Evolutionary conservation across 108 stramenopile genomes (phyloP).

Genomic region (Stephanodiscus triporus): DNA sequence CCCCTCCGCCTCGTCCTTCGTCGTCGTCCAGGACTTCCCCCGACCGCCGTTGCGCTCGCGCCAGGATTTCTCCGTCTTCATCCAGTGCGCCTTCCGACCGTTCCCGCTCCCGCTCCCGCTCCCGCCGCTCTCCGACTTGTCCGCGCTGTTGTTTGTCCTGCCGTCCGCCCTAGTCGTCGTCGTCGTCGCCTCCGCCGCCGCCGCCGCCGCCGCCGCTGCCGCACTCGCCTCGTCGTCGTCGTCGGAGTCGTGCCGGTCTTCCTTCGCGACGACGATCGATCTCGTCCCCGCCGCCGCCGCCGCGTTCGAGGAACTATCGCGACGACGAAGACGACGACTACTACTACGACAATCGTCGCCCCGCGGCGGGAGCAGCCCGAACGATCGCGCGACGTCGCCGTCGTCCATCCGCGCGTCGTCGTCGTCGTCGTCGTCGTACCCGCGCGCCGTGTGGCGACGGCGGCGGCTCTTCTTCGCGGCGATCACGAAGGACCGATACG

Average conservation of each 20-base stretch:
- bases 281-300: too few relatives aligned
- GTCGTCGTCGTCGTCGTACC: constrained; percentile 7
- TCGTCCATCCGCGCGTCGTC: constrained; percentile 3
- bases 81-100: neutral
- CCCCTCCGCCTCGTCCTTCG: neutral
- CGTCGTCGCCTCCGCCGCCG: too few relatives aligned
- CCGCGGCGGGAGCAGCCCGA: constrained; percentile 14
- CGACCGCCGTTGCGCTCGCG: neutral
- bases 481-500: constrained; percentile 8
- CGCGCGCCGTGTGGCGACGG: too few relatives aligned
- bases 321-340: neutral
- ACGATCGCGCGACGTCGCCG: constrained; percentile 10
- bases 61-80: constrained; percentile 5
- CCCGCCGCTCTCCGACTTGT: neutral
- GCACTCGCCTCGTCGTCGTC: too few relatives aligned
- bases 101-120: too few relatives aligned
- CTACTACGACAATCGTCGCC: too few relatives aligned
- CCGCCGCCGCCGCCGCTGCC: too few relatives aligned
- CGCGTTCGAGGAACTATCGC: too few relatives aligned
- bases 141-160: neutral
- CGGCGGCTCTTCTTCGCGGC: too few relatives aligned
- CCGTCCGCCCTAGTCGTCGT: too few relatives aligned
- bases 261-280: neutral
- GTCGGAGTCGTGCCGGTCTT: neutral
- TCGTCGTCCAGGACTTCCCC: neutral